These are phyloP conservation scores for Syncephalis fuscata DNA, from an alignment of 371 early-diverging fungal species.

Conservation along the genomic window DNA sequence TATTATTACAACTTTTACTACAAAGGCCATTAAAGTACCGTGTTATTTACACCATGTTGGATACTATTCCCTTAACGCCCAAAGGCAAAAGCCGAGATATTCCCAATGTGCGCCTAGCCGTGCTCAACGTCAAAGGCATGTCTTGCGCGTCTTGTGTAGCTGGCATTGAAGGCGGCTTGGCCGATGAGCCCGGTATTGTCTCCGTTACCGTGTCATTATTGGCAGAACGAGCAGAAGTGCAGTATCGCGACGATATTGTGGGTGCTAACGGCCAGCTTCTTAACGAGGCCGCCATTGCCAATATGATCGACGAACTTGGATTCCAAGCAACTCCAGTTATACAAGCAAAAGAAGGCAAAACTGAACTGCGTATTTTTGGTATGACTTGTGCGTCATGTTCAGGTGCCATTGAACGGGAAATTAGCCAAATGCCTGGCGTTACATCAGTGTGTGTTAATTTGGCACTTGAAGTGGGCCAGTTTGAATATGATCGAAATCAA, in stretches of 20 bases:
- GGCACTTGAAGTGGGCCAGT: conserved; percentile 44
- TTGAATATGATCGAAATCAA: conserved; percentile 39
- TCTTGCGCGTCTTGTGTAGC: conserved; percentile 76
- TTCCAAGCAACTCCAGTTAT: conserved; percentile 50
- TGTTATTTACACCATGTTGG: too few relatives aligned
- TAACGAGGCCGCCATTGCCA: conserved; percentile 25
- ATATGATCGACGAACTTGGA: conserved; percentile 57
- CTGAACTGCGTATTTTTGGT: conserved; percentile 69
- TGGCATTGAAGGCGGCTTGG: conserved; percentile 46
- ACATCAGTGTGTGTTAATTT: conserved; percentile 49
- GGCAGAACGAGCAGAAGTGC: conserved; percentile 66
- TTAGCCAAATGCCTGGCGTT: conserved; percentile 43
- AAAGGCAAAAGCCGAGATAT: too few relatives aligned
- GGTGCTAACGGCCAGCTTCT: conserved; percentile 1
- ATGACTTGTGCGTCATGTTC: conserved; percentile 82
- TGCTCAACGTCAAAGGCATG: conserved; percentile 46
- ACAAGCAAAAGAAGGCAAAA: conserved; percentile 10
- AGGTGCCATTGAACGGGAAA: conserved; percentile 47
- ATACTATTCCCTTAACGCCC: too few relatives aligned
- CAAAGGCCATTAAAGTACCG: too few relatives aligned
- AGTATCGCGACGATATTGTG: conserved; percentile 26
- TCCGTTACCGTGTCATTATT: conserved; percentile 47
- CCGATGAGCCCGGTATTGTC: conserved; percentile 21
- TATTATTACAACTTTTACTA: too few relatives aligned
- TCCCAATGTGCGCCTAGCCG: too few relatives aligned